Evolutionary conservation across 2,329 filamentous ascomycete species (phyloP), one percentile per base, ranked within the genome.

Genomic region (Xylaria sp.): DNA sequence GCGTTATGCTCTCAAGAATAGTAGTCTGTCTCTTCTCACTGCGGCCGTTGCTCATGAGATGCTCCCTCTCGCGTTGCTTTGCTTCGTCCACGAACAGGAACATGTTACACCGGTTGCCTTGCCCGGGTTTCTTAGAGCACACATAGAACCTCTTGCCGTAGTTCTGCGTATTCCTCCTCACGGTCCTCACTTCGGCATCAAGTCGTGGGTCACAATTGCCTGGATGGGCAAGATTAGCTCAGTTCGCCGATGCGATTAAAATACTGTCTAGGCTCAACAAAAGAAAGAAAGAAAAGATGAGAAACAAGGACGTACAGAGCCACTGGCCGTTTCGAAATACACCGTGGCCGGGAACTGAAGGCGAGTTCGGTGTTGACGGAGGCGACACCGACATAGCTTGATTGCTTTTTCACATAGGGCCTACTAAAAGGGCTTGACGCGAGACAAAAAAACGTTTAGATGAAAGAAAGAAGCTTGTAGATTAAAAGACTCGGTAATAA

Each of bases 81-180:
- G 85, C 85, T 43, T 85, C 80, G 13, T 84, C 79, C 7, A 82
- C 77, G 83, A 84, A 87, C 0, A 88, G 72, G 65, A 87, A 88
- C 73, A 88, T 85, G 0, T 76, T 76, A 67, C 86, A 88, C 25
- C 77, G 71, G 43, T 76, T 74, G 21, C 77, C 75, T 52, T 67
- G 63, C n/a, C 75, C 68, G 29, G 73, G 72, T n/a, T 75, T 68
- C 55, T 78, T 76, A 67, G 83, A 82, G 65, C 85, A 87, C 2
- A 77, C 80, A 60, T 83, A 85, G 73, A 87, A 84, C 72, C 77
- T 78, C 61, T 75, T 74, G n/a, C 83, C 83, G 49, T 81, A 75
- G 65, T 86, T 86, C 29, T 71, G 68, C 3, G 78, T 77, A 43
- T 81, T 76, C 67, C 82, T 85, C 64, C 78, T 83, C 3, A 82